Evolutionary conservation across 1,139 yeast species (phyloP).

Genomic region (Blastobotrys aristatus): DNA sequence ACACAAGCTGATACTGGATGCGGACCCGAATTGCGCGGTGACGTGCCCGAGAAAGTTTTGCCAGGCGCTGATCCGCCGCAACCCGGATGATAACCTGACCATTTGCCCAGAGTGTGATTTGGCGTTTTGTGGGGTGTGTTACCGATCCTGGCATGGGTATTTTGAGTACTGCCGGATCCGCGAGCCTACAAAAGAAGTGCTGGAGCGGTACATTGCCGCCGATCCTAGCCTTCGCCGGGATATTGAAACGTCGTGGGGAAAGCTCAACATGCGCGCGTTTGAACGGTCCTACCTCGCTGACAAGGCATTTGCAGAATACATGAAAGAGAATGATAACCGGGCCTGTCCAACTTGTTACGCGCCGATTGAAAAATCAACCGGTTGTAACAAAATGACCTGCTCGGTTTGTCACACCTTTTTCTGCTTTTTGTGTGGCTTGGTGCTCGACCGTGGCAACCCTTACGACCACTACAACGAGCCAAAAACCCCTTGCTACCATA

Average conservation of each 20-base stretch:
- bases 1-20: conserved; percentile 41
- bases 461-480: conserved; percentile 50
- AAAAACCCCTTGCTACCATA: conserved; percentile 45
- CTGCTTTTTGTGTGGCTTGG: conserved; percentile 53
- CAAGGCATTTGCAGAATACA: conserved; percentile 43
- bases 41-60: conserved; percentile 50
- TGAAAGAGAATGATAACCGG: conserved; percentile 40
- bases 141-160: conserved; percentile 63
- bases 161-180: conserved; percentile 44
- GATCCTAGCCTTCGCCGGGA: conserved; percentile 34
- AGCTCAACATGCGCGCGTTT: conserved; percentile 41
- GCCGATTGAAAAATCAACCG: conserved; percentile 56
- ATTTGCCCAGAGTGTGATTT: conserved; percentile 50
- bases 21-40: conserved; percentile 48
- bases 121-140: conserved; percentile 58
- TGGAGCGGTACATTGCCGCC: conserved; percentile 41
- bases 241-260: conserved; percentile 50
- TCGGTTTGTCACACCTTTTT: conserved; percentile 46
- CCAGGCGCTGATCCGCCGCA: conserved; percentile 45
- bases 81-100: conserved; percentile 47
- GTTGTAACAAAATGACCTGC: conserved; percentile 67
- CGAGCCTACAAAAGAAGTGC: conserved; percentile 41
- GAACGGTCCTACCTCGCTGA: conserved; percentile 48
- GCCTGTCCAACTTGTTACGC: conserved; percentile 55
- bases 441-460: conserved; percentile 41